Evolutionary conservation across 2,329 filamentous ascomycete species (phyloP), one percentile per base, ranked within the genome.

Genomic region (Aspergillus neoniger): DNA sequence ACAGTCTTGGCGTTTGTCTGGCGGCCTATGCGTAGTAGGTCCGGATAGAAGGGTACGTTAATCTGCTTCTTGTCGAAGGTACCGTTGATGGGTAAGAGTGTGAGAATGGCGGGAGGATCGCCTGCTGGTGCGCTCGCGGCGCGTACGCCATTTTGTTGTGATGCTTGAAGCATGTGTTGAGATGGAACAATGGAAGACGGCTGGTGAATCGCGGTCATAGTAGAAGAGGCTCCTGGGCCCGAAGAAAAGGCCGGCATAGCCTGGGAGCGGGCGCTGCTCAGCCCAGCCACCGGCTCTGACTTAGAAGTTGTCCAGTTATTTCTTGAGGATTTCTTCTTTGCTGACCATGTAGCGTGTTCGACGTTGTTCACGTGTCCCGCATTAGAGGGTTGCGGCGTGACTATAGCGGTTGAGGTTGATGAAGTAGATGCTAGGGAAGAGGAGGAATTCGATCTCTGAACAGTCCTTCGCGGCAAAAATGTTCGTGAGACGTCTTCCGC

Each of bases 1-100:
- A 96, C 86, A 0, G 95, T 98, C 78, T 96, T 98, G 66, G 92
- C 91, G 76, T 99, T 99, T 19, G 95, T 99, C 78, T 99, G 95
- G 51, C 95, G 90, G 48, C 95, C 95, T 72, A 99, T 96, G 64
- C 92, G 88, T 53, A 99, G 82, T 43, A 91, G 90, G n/a, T 98
- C 94, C n/a, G 95, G 95, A 65, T 86, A 91, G 74, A 91, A 96
- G 0, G 95, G 95, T 2, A 99, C 91, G 36, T 86, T 91, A 69
- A 99, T 98, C 47, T 93, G 95, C 79, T 99, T 99, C 71, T 92
- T 89, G 76, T 98, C 95, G 74, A 99, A 99, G 1, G 94, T 98
- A 60, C 92, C 91, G 72, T 99, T 99, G 70, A 98, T 87, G 0
- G 95, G 96, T 5, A 94, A 80, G 5, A 99, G 85, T 63, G 92